Evolutionary conservation across 345 rosid species (phyloP).

Genomic region (Pugionium cornutum): DNA sequence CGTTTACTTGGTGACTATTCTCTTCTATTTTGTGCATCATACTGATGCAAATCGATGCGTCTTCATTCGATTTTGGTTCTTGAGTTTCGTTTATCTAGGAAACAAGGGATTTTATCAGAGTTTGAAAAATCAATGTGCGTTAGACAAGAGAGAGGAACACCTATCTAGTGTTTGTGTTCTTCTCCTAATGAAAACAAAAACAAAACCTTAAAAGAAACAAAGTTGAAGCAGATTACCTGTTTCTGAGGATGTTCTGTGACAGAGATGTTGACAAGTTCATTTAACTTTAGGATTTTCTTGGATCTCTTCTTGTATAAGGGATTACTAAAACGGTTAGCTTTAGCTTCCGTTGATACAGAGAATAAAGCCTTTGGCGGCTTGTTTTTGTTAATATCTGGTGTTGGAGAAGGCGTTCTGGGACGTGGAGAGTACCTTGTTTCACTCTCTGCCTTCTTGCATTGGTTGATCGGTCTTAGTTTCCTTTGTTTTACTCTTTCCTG

Average conservation of each 20-base stretch:
- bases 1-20: conserved; percentile 26
- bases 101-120: background rate
- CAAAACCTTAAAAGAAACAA: background rate
- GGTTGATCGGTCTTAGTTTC: conserved; percentile 38
- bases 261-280: conserved; percentile 25
- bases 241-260: conserved; percentile 49
- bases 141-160: background rate
- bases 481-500: conserved; percentile 26
- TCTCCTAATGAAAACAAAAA: background rate
- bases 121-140: background rate
- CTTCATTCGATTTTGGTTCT: conserved; percentile 46
- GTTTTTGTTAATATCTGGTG: conserved; percentile 42
- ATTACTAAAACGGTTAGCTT: conserved; percentile 18
- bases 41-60: conserved; percentile 51
- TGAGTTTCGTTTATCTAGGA: conserved; percentile 28
- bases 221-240: conserved; percentile 47
- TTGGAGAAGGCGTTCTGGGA: conserved; percentile 45
- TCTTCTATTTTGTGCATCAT: conserved; percentile 44
- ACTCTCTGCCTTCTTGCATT: conserved; percentile 40
- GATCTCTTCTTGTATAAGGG: conserved; percentile 54
- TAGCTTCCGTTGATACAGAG: conserved; percentile 44
- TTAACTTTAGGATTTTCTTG: conserved; percentile 23
- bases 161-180: conserved; percentile 6
- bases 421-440: conserved; percentile 36
- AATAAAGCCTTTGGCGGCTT: conserved; percentile 58